These are phyloP conservation scores for Cystoisospora suis DNA, from an alignment of 169 alveolate genomes.

Conservation along the genomic window DNA sequence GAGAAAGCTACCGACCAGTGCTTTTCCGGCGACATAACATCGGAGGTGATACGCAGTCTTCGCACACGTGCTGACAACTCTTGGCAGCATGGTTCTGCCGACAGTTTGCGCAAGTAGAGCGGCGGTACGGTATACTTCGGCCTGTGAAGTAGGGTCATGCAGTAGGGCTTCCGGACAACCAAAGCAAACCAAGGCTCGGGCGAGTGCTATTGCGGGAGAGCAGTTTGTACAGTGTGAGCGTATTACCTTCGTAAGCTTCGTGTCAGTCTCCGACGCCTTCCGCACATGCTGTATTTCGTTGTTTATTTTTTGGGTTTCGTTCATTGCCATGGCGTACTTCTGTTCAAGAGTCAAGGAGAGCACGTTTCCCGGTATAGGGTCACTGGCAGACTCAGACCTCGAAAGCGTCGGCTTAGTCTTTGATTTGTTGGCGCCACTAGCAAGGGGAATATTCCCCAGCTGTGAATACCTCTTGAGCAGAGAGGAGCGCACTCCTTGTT, in stretches of 20 bases:
- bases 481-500: neutral
- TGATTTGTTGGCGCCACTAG: neutral
- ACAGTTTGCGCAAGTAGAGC: no score
- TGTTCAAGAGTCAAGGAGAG: constrained; percentile 22
- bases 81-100: no score
- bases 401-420: neutral
- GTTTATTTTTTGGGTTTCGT: neutral
- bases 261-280: neutral
- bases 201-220: no score
- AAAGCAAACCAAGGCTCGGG: neutral
- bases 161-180: neutral
- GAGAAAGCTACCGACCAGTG: no score
- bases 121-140: no score
- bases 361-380: neutral
- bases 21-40: no score
- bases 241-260: neutral
- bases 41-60: no score
- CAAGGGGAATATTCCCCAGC: neutral
- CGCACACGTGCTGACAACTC: no score
- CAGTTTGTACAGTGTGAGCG: no score
- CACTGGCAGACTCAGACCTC: constrained; percentile 10
- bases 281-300: neutral
- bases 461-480: neutral
- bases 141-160: neutral
- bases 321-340: constrained; percentile 5